phyloP scores from a whole-genome alignment of 2,329 filamentous ascomycete species.

The Colletotrichum tamarilloi region DNA sequence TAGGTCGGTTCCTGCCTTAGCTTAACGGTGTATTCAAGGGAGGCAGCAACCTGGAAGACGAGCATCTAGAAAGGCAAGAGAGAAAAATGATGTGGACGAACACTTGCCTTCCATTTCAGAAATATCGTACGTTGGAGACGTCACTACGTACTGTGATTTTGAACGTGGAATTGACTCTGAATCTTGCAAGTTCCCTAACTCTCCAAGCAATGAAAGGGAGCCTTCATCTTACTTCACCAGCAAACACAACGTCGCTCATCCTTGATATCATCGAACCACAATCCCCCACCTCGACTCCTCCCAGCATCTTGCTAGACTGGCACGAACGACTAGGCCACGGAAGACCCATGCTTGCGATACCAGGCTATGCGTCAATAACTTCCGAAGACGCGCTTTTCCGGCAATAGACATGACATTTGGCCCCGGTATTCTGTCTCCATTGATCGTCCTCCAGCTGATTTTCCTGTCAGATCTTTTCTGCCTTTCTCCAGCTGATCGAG shows the following conservation, averaged over 20 bases:
- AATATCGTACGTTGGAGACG: neutral
- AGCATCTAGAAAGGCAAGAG: neutral
- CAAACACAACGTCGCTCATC: neutral
- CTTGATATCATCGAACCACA: neutral
- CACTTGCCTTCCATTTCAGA: neutral
- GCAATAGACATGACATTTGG: neutral
- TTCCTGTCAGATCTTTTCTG: neutral
- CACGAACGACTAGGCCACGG: neutral
- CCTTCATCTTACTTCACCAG: neutral
- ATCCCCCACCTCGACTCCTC: neutral
- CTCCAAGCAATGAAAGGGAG: neutral
- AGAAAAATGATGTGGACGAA: neutral
- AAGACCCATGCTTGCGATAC: neutral
- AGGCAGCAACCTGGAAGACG: neutral
- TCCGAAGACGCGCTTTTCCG: neutral
- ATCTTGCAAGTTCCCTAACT: neutral
- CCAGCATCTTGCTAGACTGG: neutral
- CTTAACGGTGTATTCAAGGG: conserved; percentile 10
- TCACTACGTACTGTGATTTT: neutral
- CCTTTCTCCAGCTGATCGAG: neutral
- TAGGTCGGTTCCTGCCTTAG: neutral
- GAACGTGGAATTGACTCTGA: neutral
- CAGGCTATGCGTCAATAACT: neutral
- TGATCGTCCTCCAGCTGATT: neutral
- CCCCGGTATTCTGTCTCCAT: conserved; percentile 9